Conservation (phyloP, 257 asterid genomes). For the Solanum okadae region DNA sequence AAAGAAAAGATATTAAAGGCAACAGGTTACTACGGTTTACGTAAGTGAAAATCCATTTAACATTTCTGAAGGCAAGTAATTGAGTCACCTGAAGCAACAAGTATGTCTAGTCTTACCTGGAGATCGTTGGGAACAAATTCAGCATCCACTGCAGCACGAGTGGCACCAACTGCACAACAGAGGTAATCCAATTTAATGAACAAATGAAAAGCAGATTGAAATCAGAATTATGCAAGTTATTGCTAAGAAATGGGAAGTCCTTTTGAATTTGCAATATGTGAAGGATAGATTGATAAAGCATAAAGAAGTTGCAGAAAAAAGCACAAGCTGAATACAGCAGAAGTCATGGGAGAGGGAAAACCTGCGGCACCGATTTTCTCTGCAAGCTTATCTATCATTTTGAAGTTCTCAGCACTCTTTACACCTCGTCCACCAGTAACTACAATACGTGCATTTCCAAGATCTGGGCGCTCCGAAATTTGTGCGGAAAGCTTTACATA, state of each 20-base stretch:
- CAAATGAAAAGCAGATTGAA: neutral
- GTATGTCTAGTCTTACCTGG: conserved; percentile 42
- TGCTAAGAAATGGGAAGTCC: neutral
- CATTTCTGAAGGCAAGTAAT: neutral
- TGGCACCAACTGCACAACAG: conserved; percentile 67
- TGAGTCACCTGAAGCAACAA: neutral
- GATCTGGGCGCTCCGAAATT: conserved; percentile 85
- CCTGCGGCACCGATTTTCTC: conserved; percentile 99
- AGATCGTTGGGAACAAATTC: conserved; percentile 96
- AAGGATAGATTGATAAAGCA: neutral
- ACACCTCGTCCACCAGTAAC: conserved; percentile 88
- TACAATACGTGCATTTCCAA: conserved; percentile 82
- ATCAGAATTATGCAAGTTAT: neutral
- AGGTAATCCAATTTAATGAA: neutral
- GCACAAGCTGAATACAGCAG: neutral
- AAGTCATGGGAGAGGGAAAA: conserved; percentile 4
- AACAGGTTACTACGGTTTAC: neutral
- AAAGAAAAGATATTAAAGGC: neutral
- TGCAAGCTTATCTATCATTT: conserved; percentile 85
- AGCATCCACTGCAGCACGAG: conserved; percentile 99
- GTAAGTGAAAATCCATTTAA: neutral
- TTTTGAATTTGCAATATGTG: neutral
- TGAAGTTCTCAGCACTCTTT: conserved; percentile 89
- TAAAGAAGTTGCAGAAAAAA: neutral
- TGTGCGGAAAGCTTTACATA: conserved; percentile 62